Evolutionary conservation across 2,329 filamentous ascomycete genomes (phyloP).

Genomic region (Ophiostoma montium): DNA sequence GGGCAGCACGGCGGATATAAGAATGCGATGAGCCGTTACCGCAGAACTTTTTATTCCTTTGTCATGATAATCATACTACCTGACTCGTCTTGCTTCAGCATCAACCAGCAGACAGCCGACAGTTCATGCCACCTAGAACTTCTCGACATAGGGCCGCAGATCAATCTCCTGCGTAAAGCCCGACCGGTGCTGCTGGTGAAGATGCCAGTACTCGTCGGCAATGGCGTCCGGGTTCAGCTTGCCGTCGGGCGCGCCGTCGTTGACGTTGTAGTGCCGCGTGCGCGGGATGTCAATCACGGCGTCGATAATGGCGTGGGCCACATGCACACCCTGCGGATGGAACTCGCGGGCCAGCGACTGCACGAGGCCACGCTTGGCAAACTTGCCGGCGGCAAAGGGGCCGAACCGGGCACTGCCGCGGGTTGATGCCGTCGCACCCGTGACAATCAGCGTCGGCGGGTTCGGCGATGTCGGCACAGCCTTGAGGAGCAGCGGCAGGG

Average conservation of each 20-base stretch:
- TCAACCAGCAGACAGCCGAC: too few species aligned
- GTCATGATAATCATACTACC: background rate
- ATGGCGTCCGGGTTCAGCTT: slow-evolving; percentile 70
- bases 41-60: too few species aligned
- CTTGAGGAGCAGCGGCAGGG: slow-evolving; percentile 56
- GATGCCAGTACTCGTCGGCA: slow-evolving; percentile 71
- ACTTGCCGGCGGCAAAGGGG: slow-evolving; percentile 67
- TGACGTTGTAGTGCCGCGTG: slow-evolving; percentile 38
- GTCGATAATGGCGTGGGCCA: slow-evolving; percentile 71
- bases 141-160: slow-evolving; percentile 67
- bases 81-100: too few species aligned
- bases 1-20: background rate
- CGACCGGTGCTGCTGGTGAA: slow-evolving; percentile 68
- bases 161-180: slow-evolving; percentile 75
- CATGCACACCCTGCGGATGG: slow-evolving; percentile 69
- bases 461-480: slow-evolving; percentile 39
- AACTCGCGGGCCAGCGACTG: slow-evolving; percentile 74
- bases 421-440: slow-evolving; percentile 69
- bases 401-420: slow-evolving; percentile 57
- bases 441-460: slow-evolving; percentile 72
- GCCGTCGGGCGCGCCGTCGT: slow-evolving; percentile 33
- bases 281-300: slow-evolving; percentile 71
- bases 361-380: slow-evolving; percentile 57
- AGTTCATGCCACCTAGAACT: slow-evolving; percentile 42
- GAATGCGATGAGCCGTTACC: too few species aligned